Conservation (phyloP, 208 protist genomes). For the Trypanosoma brucei region DNA sequence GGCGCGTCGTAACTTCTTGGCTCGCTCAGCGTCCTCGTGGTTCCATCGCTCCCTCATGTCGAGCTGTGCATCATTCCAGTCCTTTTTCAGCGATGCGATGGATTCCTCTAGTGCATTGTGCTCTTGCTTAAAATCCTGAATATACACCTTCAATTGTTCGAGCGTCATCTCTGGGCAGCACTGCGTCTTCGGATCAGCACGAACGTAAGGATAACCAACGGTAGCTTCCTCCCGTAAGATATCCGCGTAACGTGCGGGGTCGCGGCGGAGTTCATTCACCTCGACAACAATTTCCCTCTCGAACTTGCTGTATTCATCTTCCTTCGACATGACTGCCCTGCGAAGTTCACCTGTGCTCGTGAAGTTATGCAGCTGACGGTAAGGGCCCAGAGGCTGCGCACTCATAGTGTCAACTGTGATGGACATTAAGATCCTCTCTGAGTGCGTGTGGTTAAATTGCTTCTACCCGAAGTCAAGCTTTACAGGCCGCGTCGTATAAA, state of each 20-base stretch:
- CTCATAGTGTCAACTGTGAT: background rate
- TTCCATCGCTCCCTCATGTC: conserved; percentile 43
- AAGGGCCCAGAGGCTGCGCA: background rate
- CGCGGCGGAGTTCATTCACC: conserved; percentile 59
- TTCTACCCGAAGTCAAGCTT: no score
- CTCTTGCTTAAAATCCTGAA: conserved; percentile 57
- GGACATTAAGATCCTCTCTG: conserved; percentile 5
- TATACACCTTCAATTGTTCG: conserved; percentile 59
- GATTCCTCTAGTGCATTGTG: conserved; percentile 40
- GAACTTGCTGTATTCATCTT: conserved; percentile 53
- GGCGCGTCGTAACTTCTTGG: conserved; percentile 19
- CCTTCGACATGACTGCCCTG: conserved; percentile 40
- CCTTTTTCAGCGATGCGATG: conserved; percentile 23
- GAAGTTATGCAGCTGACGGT: conserved; percentile 21
- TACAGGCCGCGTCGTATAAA: no score
- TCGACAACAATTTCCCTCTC: conserved; percentile 60
- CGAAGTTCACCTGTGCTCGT: conserved; percentile 32
- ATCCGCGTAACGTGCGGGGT: conserved; percentile 54
- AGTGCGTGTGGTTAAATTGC: no score
- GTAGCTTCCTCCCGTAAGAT: conserved; percentile 57
- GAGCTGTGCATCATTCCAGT: conserved; percentile 35
- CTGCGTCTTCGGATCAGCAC: conserved; percentile 28
- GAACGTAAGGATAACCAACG: conserved; percentile 64
- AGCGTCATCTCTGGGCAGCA: conserved; percentile 42
- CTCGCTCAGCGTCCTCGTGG: conserved; percentile 47